Evolutionary conservation across 2,329 filamentous ascomycete genomes (phyloP).

Genomic region (Allantophomopsis cytisporea): DNA sequence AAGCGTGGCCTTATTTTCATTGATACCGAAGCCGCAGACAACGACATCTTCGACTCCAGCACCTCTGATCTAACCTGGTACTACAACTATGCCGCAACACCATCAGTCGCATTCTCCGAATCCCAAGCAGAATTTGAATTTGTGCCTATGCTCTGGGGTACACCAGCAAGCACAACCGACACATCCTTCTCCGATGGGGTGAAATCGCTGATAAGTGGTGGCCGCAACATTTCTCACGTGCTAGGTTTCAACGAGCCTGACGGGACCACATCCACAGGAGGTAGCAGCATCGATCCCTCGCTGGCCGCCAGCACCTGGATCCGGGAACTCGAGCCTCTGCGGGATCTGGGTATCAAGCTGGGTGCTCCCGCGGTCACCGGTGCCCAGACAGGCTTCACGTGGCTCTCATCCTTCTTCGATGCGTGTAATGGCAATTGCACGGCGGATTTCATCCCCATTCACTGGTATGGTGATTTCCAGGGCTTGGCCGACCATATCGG

Average conservation of each 20-base stretch:
- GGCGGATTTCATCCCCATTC: constrained; percentile 48
- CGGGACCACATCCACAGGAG: constrained; percentile 37
- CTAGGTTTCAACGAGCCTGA: constrained; percentile 77
- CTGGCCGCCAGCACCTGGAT: constrained; percentile 58
- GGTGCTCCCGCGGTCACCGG: constrained; percentile 62
- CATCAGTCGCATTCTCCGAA: constrained; percentile 35
- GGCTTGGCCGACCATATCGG: constrained; percentile 55
- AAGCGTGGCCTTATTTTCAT: constrained; percentile 68
- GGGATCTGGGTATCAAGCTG: constrained; percentile 47
- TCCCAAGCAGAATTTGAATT: constrained; percentile 51
- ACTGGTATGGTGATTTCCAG: constrained; percentile 59
- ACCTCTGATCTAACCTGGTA: constrained; percentile 63
- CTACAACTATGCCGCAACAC: constrained; percentile 59
- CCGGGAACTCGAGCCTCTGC: constrained; percentile 56
- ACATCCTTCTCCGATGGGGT: constrained; percentile 49
- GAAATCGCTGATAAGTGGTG: constrained; percentile 34
- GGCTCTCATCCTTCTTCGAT: constrained; percentile 53
- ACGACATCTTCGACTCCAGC: constrained; percentile 45
- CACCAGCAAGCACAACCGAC: constrained; percentile 29
- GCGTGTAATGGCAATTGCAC: constrained; percentile 51
- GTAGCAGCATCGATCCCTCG: constrained; percentile 44
- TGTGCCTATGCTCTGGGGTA: constrained; percentile 71
- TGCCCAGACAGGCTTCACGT: constrained; percentile 41
- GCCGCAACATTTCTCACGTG: constrained; percentile 49
- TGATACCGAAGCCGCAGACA: constrained; percentile 44